Evolutionary conservation across 306 rosid genomes (phyloP), one percentile per base, ranked within the genome.

Genomic region (Ormosia emarginata): DNA sequence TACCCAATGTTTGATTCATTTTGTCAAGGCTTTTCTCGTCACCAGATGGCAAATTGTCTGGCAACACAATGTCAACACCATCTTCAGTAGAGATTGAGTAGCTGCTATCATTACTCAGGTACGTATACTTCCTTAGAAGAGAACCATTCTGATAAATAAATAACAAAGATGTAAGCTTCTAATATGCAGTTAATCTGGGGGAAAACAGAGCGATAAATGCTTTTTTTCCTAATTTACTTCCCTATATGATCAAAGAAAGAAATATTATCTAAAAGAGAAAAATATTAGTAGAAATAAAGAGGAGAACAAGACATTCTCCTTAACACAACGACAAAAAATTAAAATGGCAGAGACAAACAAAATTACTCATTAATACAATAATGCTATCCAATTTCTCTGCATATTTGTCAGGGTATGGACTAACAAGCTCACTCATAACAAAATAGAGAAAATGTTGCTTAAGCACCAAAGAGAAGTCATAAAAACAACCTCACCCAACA

Each of bases 101-200:
- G 91, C 97, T 88, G 94, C 99, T 95, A 78, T 89, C 96, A 83
- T 89, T 92, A 86, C 90, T 90, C 86, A 95, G 88, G 90, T 88
- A 88, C 0, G 91, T 85, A 70, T 90, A 95, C 80, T 88, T 95
- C 84, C 91, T 84, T 90, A 95, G 90, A 36, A 95, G 93, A 81
- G 86, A 87, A 82, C 98, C 97, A 86, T 95, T 92, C 98, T 95
- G 91, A 78, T 41, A 52, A 65, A 83, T 14, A 74, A 55, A 73
- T 8, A 67, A 74, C 37, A 86, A 58, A 86, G 7, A 32, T 4
- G 56, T 87, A 17, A 87, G 84, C 18, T 61, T 73, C 37, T 29
- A 36, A 74, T 43, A 12, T 17, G 33, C 30, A 75, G 44, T 41
- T 39, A 59, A 14, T 30, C 12, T 14, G 37, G 47, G 24, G 9